Evolutionary conservation across 345 rosid genomes (phyloP).

Genomic region (Aethionema arabicum): DNA sequence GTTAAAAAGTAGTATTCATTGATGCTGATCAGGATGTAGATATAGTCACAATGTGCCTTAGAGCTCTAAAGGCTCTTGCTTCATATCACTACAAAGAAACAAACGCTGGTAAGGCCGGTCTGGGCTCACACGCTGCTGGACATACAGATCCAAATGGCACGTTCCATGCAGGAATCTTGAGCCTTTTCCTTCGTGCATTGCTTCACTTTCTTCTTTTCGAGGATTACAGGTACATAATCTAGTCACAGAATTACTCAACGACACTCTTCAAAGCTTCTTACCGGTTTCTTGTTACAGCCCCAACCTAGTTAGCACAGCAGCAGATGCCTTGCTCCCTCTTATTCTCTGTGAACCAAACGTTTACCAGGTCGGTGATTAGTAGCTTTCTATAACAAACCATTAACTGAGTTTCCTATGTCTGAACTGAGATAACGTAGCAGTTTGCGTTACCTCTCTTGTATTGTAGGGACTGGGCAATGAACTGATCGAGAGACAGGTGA

Average conservation of each 20-base stretch:
- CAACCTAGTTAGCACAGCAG: conserved; percentile 87
- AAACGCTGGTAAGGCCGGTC: conserved; percentile 56
- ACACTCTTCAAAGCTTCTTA: background rate
- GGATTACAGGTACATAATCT: conserved; percentile 78
- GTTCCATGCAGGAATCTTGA: conserved; percentile 60
- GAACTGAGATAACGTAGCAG: conserved; percentile 8
- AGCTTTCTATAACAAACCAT: background rate
- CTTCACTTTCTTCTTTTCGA: conserved; percentile 87
- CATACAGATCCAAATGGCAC: conserved; percentile 59
- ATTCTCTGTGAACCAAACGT: conserved; percentile 87
- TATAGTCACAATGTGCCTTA: conserved; percentile 83
- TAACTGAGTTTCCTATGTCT: conserved; percentile 12
- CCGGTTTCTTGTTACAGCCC: conserved; percentile 45
- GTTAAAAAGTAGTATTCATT: conserved; percentile 3
- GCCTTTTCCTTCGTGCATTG: conserved; percentile 68
- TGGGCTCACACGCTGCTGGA: conserved; percentile 64
- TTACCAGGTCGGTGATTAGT: conserved; percentile 61
- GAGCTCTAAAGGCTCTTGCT: conserved; percentile 86
- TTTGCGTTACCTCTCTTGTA: conserved; percentile 12
- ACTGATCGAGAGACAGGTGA: conserved; percentile 74
- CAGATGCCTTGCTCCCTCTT: conserved; percentile 93
- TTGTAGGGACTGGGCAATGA: conserved; percentile 75
- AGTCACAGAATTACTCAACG: background rate
- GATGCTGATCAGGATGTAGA: conserved; percentile 61
- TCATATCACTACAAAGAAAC: conserved; percentile 86